phyloP scores from a whole-genome alignment of 305 asterid genomes.

The Fraxinus sp. region DNA sequence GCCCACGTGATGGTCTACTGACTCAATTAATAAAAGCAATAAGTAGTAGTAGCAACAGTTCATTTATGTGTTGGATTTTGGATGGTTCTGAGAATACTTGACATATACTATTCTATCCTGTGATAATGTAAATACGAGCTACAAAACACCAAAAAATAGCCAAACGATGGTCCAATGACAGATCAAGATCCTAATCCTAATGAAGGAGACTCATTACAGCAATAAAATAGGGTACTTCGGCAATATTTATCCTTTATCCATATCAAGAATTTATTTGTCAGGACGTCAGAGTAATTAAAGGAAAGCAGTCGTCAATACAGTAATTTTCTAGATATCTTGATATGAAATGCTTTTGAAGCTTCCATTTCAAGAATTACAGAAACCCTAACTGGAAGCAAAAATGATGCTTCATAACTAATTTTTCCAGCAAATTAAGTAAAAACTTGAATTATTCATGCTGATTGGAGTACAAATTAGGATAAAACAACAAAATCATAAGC shows the following conservation, averaged over 20 bases:
- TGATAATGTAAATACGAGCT: not conserved
- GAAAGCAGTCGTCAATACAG: not conserved
- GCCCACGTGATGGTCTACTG: conserved; percentile 17
- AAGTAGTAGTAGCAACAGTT: not conserved
- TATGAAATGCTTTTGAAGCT: not conserved
- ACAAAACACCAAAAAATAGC: not conserved
- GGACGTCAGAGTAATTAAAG: not conserved
- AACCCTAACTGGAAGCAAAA: not conserved
- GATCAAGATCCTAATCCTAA: not conserved
- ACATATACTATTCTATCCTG: not conserved
- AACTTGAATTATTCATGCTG: not conserved
- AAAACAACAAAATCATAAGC: not conserved
- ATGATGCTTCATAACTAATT: not conserved
- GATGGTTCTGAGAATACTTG: not conserved
- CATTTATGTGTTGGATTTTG: conserved; percentile 4
- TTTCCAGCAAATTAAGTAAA: not conserved
- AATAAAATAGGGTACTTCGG: not conserved
- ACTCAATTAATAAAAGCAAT: not conserved
- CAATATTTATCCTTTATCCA: not conserved
- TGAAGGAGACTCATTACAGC: not conserved
- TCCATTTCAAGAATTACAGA: not conserved
- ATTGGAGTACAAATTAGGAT: not conserved
- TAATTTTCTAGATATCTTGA: not conserved
- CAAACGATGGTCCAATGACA: not conserved
- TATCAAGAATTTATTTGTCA: not conserved